phyloP scores from a whole-genome alignment of 257 asterid genomes.

The Solanum clarkiae region DNA sequence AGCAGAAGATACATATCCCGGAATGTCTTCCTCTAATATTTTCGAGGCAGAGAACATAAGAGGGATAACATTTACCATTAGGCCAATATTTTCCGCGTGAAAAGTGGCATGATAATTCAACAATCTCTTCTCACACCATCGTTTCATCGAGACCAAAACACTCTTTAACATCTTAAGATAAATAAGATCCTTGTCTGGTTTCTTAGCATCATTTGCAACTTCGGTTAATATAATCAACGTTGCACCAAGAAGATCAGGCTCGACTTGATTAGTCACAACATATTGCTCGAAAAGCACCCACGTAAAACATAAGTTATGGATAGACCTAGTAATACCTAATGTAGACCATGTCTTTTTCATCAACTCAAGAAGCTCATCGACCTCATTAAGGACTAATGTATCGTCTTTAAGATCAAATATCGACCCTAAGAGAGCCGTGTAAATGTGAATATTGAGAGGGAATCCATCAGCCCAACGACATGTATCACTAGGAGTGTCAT shows the following conservation, averaged over 20 bases:
- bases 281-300: constrained; percentile 67
- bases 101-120: constrained; percentile 47
- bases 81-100: constrained; percentile 22
- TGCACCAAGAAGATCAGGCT: constrained; percentile 50
- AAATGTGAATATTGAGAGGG: constrained; percentile 51
- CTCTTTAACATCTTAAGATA: constrained; percentile 34
- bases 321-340: constrained; percentile 36
- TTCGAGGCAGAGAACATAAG: constrained; percentile 33
- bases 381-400: constrained; percentile 40
- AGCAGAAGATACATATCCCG: constrained; percentile 1
- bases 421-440: constrained; percentile 27
- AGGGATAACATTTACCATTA: constrained; percentile 55
- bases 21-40: constrained; percentile 54
- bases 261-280: constrained; percentile 39
- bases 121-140: constrained; percentile 57
- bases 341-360: constrained; percentile 66
- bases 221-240: constrained; percentile 41
- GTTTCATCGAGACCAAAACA: constrained; percentile 27
- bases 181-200: constrained; percentile 22
- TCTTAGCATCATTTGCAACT: constrained; percentile 60
- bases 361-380: constrained; percentile 56
- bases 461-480: constrained; percentile 75
- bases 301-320: constrained; percentile 46
- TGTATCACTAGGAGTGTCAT: constrained; percentile 26
- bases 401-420: constrained; percentile 51